Percentiles rank a stretch among this genome's conserved stretches.
Conservation (phyloP, 805 yeast genomes). For the Sugiyamaella chiloensis region DNA sequence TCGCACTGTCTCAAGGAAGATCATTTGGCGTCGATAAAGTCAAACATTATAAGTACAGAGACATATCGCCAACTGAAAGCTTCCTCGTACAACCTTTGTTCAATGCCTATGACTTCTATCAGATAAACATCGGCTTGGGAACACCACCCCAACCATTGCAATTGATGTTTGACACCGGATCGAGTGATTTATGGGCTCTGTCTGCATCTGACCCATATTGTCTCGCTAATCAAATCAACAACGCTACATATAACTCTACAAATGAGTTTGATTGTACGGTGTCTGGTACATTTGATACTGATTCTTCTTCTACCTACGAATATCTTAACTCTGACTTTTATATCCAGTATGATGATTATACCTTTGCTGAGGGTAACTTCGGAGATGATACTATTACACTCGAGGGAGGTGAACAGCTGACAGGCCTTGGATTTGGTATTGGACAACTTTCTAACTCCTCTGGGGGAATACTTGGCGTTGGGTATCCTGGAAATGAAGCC, state of each 20-base stretch:
- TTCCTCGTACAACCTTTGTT: background rate
- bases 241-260: background rate
- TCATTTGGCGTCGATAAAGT: background rate
- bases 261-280: constrained; percentile 28
- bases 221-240: background rate
- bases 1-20: background rate
- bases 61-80: background rate
- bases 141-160: constrained; percentile 51
- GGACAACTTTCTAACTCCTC: constrained; percentile 64
- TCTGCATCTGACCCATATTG: constrained; percentile 49
- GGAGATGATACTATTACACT: constrained; percentile 59
- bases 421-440: constrained; percentile 65
- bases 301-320: constrained; percentile 27
- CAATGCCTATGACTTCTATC: constrained; percentile 7
- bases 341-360: constrained; percentile 41
- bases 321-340: constrained; percentile 23
- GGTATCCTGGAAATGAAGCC: constrained; percentile 35
- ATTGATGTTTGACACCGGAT: constrained; percentile 66
- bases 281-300: constrained; percentile 12
- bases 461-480: constrained; percentile 48
- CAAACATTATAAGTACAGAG: background rate
- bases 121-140: constrained; percentile 42
- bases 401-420: constrained; percentile 50
- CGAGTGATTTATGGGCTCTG: constrained; percentile 36
- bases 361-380: constrained; percentile 52